Conservation (phyloP, 1,284 basidiomycete species). For the Takashimella tepidaria region DNA sequence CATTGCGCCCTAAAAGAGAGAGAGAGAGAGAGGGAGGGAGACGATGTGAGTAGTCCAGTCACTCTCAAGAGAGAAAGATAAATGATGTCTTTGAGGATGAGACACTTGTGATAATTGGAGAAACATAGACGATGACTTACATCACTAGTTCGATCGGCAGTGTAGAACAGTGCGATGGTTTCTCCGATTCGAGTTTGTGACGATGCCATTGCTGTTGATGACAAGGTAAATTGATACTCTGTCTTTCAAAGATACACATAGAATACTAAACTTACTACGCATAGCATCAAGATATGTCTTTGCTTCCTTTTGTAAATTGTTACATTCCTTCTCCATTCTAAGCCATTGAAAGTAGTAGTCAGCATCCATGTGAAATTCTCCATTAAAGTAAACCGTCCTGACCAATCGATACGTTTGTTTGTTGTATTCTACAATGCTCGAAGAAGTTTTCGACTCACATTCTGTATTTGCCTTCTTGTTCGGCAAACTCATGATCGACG, state of each 20-base stretch:
- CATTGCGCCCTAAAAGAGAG: constrained; percentile 86
- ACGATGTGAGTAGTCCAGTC: too few relatives aligned
- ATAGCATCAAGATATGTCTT: constrained; percentile 94
- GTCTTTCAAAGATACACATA: background rate
- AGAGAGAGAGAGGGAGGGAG: too few relatives aligned
- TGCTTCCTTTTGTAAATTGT: constrained; percentile 86
- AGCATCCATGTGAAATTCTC: too few relatives aligned
- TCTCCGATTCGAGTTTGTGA: constrained; percentile 92
- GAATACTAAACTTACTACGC: constrained; percentile 57
- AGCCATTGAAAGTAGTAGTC: too few relatives aligned
- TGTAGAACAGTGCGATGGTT: constrained; percentile 90
- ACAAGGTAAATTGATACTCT: too few relatives aligned
- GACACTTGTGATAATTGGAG: too few relatives aligned
- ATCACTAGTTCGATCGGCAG: constrained; percentile 75
- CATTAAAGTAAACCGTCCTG: too few relatives aligned
- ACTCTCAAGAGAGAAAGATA: too few relatives aligned
- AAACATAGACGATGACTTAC: constrained; percentile 22
- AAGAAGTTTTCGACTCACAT: constrained; percentile 55
- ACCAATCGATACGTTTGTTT: too few relatives aligned
- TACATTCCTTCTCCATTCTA: constrained; percentile 91
- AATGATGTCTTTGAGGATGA: too few relatives aligned
- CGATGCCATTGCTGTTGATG: constrained; percentile 70
- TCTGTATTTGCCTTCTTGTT: constrained; percentile 86
- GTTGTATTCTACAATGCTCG: too few relatives aligned
- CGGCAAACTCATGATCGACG: constrained; percentile 85